These are phyloP conservation scores for Kwoniella sp. DNA, from an alignment of 768 basidiomycete genomes.

Conservation along the genomic window DNA sequence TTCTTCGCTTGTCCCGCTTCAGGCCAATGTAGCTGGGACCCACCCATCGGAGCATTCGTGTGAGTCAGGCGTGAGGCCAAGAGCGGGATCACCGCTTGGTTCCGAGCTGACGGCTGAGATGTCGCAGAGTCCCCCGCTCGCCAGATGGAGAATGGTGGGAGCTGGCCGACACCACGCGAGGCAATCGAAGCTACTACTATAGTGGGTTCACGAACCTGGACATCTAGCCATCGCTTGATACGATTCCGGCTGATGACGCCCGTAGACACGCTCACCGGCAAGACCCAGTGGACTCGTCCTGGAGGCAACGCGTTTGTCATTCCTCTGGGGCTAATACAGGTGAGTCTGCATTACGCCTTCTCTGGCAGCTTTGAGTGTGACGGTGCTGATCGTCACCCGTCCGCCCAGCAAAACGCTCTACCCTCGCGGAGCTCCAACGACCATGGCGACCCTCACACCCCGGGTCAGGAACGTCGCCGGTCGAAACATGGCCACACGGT, in stretches of 20 bases:
- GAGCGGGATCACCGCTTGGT: no score
- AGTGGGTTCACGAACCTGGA: no score
- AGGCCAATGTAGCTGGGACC: slow-evolving; percentile 80
- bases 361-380: background rate
- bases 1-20: slow-evolving; percentile 86
- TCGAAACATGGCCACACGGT: no score
- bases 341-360: slow-evolving; percentile 2
- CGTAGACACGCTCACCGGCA: slow-evolving; percentile 72
- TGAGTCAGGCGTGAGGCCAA: background rate
- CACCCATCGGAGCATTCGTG: slow-evolving; percentile 81
- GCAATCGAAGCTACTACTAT: slow-evolving; percentile 85
- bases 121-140: slow-evolving; percentile 63
- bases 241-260: background rate
- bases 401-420: background rate
- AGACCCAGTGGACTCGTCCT: slow-evolving; percentile 91
- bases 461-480: no score
- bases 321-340: slow-evolving; percentile 82
- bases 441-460: no score
- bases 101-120: no score
- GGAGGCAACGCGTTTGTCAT: slow-evolving; percentile 70
- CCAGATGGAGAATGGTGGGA: slow-evolving; percentile 96
- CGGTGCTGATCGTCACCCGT: background rate
- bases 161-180: slow-evolving; percentile 73
- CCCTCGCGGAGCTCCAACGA: background rate
- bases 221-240: no score